Evolutionary conservation across 2,329 filamentous ascomycete species (phyloP).

Genomic region (Plectosphaerella sp.): DNA sequence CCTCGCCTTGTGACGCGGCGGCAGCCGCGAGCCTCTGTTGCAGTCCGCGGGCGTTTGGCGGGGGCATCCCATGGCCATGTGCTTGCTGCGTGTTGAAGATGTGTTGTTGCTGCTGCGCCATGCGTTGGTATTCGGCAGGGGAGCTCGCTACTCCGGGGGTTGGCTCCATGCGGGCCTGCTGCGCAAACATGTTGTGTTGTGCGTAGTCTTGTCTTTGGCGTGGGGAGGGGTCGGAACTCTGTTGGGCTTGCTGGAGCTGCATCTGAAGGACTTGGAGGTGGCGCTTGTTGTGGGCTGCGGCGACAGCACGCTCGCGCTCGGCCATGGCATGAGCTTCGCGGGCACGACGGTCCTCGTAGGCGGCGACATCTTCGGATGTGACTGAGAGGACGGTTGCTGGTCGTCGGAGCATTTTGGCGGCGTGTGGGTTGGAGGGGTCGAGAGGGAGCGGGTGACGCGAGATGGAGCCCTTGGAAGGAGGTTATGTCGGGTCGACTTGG

Average conservation of each 20-base stretch:
- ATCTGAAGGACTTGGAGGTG: conserved; percentile 21
- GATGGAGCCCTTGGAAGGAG: too few relatives aligned
- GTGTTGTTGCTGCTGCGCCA: conserved; percentile 2
- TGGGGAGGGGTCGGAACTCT: not conserved
- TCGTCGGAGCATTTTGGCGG: conserved; percentile 56
- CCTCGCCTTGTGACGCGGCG: conserved; percentile 11
- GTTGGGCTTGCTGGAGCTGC: not conserved
- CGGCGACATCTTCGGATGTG: conserved; percentile 65
- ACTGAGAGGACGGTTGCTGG: conserved; percentile 64
- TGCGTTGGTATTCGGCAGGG: conserved; percentile 1
- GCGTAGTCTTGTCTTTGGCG: not conserved
- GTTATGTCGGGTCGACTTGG: too few relatives aligned
- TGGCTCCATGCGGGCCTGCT: conserved; percentile 22
- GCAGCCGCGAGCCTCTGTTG: conserved; percentile 9
- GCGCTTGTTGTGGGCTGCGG: conserved; percentile 57
- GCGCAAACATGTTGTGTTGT: conserved; percentile 17
- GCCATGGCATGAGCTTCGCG: conserved; percentile 44
- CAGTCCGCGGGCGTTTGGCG: not conserved
- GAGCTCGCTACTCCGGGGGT: not conserved
- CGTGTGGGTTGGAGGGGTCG: not conserved
- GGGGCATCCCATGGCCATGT: conserved; percentile 6
- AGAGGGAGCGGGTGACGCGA: too few relatives aligned
- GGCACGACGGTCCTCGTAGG: conserved; percentile 61
- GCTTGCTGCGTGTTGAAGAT: not conserved
- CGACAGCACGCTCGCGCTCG: conserved; percentile 61